Evolutionary conservation across 208 protist genomes (phyloP).

Genomic region (Angomonas deanei): DNA sequence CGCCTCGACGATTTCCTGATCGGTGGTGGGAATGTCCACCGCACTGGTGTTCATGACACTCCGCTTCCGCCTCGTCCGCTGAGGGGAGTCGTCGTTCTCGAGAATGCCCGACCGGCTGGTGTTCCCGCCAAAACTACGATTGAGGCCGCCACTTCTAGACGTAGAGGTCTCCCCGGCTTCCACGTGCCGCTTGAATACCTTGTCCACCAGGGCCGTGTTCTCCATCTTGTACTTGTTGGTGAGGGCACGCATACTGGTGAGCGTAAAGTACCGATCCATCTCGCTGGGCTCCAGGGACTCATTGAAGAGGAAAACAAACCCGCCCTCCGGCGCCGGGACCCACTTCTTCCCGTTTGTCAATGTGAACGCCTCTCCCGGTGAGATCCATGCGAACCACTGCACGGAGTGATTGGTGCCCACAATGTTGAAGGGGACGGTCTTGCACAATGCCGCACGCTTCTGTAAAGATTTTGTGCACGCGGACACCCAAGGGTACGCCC

Average conservation of each 20-base stretch:
- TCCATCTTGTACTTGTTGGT: constrained; percentile 37
- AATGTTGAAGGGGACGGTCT: constrained; percentile 49
- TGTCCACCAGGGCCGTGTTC: constrained; percentile 43
- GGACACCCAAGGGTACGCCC: constrained; percentile 68
- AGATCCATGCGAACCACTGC: constrained; percentile 71
- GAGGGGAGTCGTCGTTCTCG: constrained; percentile 8
- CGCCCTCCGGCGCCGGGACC: constrained; percentile 45
- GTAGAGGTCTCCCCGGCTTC: constrained; percentile 13
- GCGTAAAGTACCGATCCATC: constrained; percentile 70
- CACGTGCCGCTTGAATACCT: constrained; percentile 39
- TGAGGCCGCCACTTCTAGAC: background rate
- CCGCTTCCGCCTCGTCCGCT: constrained; percentile 1
- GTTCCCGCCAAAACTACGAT: background rate
- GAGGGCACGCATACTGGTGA: constrained; percentile 42
- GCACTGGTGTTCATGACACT: background rate
- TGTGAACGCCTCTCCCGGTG: constrained; percentile 53
- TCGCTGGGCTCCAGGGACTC: constrained; percentile 50
- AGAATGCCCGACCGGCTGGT: background rate
- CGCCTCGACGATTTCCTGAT: constrained; percentile 18
- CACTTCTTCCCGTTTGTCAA: constrained; percentile 44
- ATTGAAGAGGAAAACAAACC: constrained; percentile 81
- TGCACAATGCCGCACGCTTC: constrained; percentile 37
- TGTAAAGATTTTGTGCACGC: constrained; percentile 56
- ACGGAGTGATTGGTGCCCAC: constrained; percentile 27
- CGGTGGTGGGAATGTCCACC: background rate